Base-by-base conservation (phyloP, 176 grass and related monocot species). In the Bonia amplexicaulis region DNA sequence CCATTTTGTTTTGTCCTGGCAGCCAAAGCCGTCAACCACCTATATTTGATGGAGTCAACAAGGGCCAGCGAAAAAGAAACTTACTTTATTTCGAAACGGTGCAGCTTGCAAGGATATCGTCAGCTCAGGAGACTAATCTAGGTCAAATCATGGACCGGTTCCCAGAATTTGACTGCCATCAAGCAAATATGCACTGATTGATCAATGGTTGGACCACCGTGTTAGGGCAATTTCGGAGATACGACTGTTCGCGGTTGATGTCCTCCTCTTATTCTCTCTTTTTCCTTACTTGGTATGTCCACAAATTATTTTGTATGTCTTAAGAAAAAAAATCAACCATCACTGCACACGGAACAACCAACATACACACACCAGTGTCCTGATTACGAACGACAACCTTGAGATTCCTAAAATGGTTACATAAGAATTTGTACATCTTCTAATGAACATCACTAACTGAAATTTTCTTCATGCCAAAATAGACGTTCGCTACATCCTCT, bases 1-100 rank as follows among this genome's bases (percentile, higher is more conserved):
- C 6, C 45, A 0, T 46, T 29, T 37, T 14, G 3, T 54, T 74
- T 29, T 55, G 31, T 69, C 46, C 23, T 12, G 11, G 61, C 49
- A 85, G 49, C 49, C 73, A 47, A 59, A 35, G 25, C 35, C 10
- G 49, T 77, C 48, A 55, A 14, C 14, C 29, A 2, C 22, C 2
- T 7, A 14, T 12, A 7, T 79, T 65, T 86, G 67, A 65, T 64
- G 20, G 33, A 52, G 84, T 86, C 85, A 87, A 74, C 14, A 87
- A 87, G 69, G 69, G 77, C 57, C n/a, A 80, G 45, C 77, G 44
- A 61, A 13, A 13, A 40, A 62, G 29, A 41, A 42, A 9, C 17
- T 17, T 13, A 14, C 15, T 37, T 40, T 57, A 44, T 17, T 68
- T 20, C 72, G 3, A 22, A 84, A 19, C 7, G 31, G 45, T 53